These are phyloP conservation scores for Mortierella sp. DNA, from an alignment of 371 early-diverging fungal genomes.

Conservation along the genomic window DNA sequence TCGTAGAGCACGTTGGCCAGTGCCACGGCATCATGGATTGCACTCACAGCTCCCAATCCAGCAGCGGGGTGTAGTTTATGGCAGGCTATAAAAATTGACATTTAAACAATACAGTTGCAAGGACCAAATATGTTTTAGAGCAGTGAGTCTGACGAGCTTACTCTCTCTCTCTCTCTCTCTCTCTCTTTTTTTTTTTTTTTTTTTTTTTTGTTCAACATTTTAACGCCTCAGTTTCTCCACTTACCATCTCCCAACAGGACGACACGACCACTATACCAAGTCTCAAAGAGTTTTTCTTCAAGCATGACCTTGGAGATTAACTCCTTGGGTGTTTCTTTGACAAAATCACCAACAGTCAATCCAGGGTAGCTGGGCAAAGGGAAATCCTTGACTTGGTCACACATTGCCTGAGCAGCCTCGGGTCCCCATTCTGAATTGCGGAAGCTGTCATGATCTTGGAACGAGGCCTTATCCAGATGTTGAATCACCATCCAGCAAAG, in stretches of 20 bases:
- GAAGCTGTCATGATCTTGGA: neutral
- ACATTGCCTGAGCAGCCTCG: constrained; percentile 2
- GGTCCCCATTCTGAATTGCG: constrained; percentile 2
- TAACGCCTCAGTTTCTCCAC: no score
- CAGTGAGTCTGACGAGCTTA: no score
- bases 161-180: no score
- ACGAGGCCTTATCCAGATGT: no score
- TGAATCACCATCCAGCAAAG: no score
- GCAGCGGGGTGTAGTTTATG: constrained; percentile 9
- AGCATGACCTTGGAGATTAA: constrained; percentile 4
- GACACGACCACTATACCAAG: constrained; percentile 1
- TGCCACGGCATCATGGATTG: constrained; percentile 11
- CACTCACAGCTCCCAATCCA: constrained; percentile 14
- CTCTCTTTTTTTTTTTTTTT: no score
- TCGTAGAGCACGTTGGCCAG: constrained; percentile 18
- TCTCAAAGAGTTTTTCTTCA: constrained; percentile 1
- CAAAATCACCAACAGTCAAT: neutral
- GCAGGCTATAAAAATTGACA: no score
- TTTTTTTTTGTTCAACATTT: no score
- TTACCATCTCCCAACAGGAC: constrained; percentile 2
- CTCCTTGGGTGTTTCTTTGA: neutral
- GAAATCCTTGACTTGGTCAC: neutral
- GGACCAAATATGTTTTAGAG: no score
- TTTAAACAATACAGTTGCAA: no score
- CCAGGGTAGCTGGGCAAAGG: neutral